A percentile compares a stretch with the other conserved stretches of the same genome.
Evolutionary conservation across 164 flowering plant genomes (phyloP).

Genomic region (Sextonia rubra): DNA sequence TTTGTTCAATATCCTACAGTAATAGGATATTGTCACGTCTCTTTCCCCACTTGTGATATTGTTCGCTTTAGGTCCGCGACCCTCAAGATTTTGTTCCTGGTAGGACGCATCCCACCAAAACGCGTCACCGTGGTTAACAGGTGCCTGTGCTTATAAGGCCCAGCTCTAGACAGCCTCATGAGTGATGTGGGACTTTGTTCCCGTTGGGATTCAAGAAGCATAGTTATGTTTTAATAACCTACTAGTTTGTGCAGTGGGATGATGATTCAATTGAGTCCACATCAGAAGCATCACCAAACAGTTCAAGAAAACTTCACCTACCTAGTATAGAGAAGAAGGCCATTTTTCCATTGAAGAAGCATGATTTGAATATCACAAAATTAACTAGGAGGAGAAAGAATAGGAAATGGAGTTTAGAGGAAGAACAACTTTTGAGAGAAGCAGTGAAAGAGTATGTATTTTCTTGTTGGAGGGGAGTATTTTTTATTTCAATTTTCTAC

Average conservation of each 20-base stretch:
- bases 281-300: slow-evolving; percentile 22
- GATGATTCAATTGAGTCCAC: slow-evolving; percentile 36
- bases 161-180: too few relatives aligned
- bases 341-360: slow-evolving; percentile 48
- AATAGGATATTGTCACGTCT: too few relatives aligned
- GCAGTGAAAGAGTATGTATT: slow-evolving; percentile 52
- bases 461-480: background rate
- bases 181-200: too few relatives aligned
- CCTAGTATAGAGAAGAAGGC: slow-evolving; percentile 33
- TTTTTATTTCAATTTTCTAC: background rate
- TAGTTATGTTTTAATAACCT: background rate
- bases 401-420: slow-evolving; percentile 54
- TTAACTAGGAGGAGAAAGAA: slow-evolving; percentile 35
- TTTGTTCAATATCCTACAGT: too few relatives aligned
- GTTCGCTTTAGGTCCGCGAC: too few relatives aligned
- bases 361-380: slow-evolving; percentile 12
- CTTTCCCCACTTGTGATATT: too few relatives aligned
- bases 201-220: too few relatives aligned
- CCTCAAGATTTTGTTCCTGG: too few relatives aligned
- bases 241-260: slow-evolving; percentile 43
- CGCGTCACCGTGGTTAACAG: too few relatives aligned
- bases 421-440: slow-evolving; percentile 63
- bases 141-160: too few relatives aligned
- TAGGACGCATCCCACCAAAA: too few relatives aligned
- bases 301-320: slow-evolving; percentile 20